Evolutionary conservation across 345 rosid species (phyloP).

Genomic region (Brassica juncea): DNA sequence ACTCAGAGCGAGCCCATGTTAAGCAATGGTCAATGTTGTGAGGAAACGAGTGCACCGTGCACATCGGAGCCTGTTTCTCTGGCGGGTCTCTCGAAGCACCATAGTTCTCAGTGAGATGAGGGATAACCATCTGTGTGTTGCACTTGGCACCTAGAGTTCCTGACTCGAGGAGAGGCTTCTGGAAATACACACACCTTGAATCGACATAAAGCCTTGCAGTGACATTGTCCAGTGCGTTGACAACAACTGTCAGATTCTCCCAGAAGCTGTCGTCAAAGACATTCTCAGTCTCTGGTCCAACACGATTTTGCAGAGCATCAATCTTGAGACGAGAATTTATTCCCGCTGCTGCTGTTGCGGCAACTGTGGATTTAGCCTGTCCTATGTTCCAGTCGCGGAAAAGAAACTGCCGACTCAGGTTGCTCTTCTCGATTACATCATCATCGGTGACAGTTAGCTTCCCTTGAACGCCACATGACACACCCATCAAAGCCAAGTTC

Average conservation of each 20-base stretch:
- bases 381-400: conserved; percentile 83
- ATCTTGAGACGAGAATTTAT: conserved; percentile 65
- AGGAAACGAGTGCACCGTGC: conserved; percentile 94
- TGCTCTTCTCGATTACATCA: conserved; percentile 82
- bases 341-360: conserved; percentile 62
- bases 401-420: conserved; percentile 76
- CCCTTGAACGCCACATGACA: conserved; percentile 63
- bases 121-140: conserved; percentile 98
- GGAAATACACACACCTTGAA: conserved; percentile 88
- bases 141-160: conserved; percentile 91
- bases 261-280: conserved; percentile 81
- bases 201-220: conserved; percentile 91
- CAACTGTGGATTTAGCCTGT: conserved; percentile 79
- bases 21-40: conserved; percentile 95
- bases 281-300: conserved; percentile 62
- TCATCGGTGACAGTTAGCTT: conserved; percentile 73
- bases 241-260: conserved; percentile 73
- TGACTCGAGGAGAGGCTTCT: conserved; percentile 92
- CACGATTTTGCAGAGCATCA: conserved; percentile 72
- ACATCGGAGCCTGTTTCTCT: conserved; percentile 97
- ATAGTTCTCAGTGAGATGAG: conserved; percentile 89
- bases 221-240: conserved; percentile 88
- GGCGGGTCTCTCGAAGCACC: conserved; percentile 96
- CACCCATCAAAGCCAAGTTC: conserved; percentile 84
- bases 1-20: conserved; percentile 95